phyloP scores from a whole-genome alignment of 2,329 filamentous ascomycete species.

The Fusarium transvaalense region DNA sequence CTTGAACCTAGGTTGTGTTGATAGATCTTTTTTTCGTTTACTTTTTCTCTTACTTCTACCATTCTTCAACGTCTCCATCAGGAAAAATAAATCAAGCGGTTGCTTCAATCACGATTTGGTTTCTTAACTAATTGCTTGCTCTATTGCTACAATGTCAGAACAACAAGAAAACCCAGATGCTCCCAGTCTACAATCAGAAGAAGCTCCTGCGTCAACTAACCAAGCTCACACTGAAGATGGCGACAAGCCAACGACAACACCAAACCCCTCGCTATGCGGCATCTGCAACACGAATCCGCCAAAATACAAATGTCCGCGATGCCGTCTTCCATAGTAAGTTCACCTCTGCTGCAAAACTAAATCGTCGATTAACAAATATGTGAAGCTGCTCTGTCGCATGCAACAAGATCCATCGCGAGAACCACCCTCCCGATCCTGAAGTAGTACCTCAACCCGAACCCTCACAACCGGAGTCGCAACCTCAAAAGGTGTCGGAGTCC shows the following conservation, averaged over 20 bases:
- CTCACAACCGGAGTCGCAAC: slow-evolving; percentile 21
- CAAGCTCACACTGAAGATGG: slow-evolving; percentile 7
- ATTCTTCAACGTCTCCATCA: background rate
- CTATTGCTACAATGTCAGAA: slow-evolving; percentile 30
- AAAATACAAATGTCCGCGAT: slow-evolving; percentile 75
- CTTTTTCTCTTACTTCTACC: slow-evolving; percentile 1
- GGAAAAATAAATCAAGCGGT: background rate
- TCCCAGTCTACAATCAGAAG: slow-evolving; percentile 3
- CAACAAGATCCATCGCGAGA: slow-evolving; percentile 65
- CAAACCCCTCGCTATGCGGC: slow-evolving; percentile 57
- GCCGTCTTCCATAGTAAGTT: slow-evolving; percentile 69
- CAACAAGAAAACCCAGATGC: slow-evolving; percentile 10
- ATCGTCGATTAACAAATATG: slow-evolving; percentile 3
- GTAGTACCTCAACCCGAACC: slow-evolving; percentile 35
- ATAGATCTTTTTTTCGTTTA: background rate
- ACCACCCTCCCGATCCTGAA: slow-evolving; percentile 59
- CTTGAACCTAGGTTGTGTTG: slow-evolving; percentile 12
- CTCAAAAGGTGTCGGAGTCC: background rate
- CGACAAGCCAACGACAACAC: slow-evolving; percentile 4
- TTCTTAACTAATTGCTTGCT: background rate
- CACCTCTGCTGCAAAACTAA: background rate
- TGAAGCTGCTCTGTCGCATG: slow-evolving; percentile 71
- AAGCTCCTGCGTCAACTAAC: slow-evolving; percentile 2
- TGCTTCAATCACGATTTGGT: background rate
- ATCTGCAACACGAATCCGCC: slow-evolving; percentile 64